A percentile compares a stretch with the other conserved stretches of the same genome.
These are phyloP conservation scores for Cyberlindnera nakhonratchasimensis DNA, from an alignment of 805 yeast genomes.

Conservation along the genomic window DNA sequence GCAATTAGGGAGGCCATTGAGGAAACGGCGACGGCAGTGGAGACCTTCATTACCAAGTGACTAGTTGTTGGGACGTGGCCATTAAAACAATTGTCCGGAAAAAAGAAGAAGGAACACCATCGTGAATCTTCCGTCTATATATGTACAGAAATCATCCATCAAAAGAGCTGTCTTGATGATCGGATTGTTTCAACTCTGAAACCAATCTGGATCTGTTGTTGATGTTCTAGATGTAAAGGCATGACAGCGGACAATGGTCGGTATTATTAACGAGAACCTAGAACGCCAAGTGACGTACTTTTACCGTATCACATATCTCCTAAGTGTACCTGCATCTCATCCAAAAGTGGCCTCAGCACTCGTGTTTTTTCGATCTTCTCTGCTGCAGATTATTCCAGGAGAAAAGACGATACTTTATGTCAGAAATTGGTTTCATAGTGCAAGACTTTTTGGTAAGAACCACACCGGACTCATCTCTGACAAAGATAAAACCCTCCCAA, in stretches of 20 bases:
- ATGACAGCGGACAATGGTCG: background rate
- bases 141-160: too few relatives aligned
- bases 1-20: background rate
- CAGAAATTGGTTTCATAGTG: constrained; percentile 1
- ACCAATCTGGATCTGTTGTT: constrained; percentile 1
- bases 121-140: too few relatives aligned
- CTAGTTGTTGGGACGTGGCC: too few relatives aligned
- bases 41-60: constrained; percentile 1
- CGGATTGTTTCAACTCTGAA: constrained; percentile 9
- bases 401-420: too few relatives aligned
- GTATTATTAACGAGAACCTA: background rate
- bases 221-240: background rate
- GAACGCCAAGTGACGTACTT: background rate
- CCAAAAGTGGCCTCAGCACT: too few relatives aligned
- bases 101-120: too few relatives aligned
- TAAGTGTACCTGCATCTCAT: background rate
- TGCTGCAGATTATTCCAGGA: too few relatives aligned
- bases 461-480: background rate
- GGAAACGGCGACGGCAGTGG: background rate
- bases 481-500: background rate
- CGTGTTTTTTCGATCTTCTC: too few relatives aligned
- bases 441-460: background rate
- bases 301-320: background rate
- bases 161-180: too few relatives aligned
- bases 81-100: too few relatives aligned